phyloP scores from a whole-genome alignment of 768 basidiomycete genomes.

The Tulasnella sp. region DNA sequence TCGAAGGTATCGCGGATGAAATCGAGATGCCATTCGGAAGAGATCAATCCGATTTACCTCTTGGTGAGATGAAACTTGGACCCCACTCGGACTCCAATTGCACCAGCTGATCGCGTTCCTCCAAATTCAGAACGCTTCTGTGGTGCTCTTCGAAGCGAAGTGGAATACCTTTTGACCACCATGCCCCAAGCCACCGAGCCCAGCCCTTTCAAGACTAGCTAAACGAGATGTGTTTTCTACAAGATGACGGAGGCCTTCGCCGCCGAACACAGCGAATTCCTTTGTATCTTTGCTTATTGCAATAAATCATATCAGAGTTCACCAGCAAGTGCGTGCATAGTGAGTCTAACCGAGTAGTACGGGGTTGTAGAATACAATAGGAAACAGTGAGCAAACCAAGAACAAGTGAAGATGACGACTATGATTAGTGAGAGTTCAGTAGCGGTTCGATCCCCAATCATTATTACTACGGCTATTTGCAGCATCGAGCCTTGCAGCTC shows the following conservation, averaged over 20 bases:
- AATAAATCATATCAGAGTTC: background rate
- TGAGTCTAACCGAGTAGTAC: background rate
- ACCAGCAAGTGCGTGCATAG: background rate
- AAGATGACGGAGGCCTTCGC: too few species aligned
- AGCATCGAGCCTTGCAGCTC: slow-evolving; percentile 56
- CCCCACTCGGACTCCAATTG: too few species aligned
- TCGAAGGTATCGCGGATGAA: slow-evolving; percentile 91
- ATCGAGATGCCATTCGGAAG: slow-evolving; percentile 91
- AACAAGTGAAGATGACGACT: background rate
- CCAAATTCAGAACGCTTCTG: slow-evolving; percentile 2
- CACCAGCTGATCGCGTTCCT: background rate
- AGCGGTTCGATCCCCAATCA: background rate
- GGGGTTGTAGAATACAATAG: background rate
- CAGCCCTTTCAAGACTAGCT: background rate
- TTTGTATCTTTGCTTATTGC: background rate
- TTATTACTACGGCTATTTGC: background rate
- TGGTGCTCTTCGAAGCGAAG: slow-evolving; percentile 2
- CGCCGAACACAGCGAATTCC: too few species aligned
- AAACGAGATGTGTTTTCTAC: too few species aligned
- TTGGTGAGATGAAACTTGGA: slow-evolving; percentile 40
- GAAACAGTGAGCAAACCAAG: background rate
- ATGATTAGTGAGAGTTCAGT: background rate
- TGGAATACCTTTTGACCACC: background rate
- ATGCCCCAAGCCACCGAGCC: background rate
- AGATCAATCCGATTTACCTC: slow-evolving; percentile 62